Base-by-base conservation (phyloP, 169 alveolate species). In the Plasmodium gallinaceum region DNA sequence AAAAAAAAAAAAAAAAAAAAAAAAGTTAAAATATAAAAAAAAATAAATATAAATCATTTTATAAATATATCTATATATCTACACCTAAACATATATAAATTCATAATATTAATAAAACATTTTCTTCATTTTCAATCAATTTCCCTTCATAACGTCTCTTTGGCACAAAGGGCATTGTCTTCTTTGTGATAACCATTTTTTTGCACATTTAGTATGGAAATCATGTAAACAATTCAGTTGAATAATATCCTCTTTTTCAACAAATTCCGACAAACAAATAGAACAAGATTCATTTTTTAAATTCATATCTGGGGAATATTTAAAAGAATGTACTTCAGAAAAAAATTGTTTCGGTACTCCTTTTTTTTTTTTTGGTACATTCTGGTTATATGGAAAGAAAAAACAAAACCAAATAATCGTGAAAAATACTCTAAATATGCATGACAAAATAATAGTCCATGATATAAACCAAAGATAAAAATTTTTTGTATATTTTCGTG, bases 131-230 rank as follows among this genome's bases (percentile, higher is more conserved):
- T 52, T 52, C 20, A 12, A n/a, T 57, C 46, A 80, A 12, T 66
- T 32, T 7, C 12, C 37, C 39, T 80, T 80, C 90, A 80, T 80
- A 52, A 80, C 90, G 24, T 80, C 90, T 65, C 90, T 80, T 80
- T 80, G 90, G 74, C 96, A 94, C 32, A 92, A 73, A 24, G 96
- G 96, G 52, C 96, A 94, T 7, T 64, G 68, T 46, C 83, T 83
- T 74, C 95, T 94, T 42, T 88, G 71, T 32, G 83, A 65, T 22
- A 94, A 72, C 96, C 96, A 94, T 62, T 72, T 83, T 68, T 94
- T 94, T 3, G 94, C 93, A 54, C 96, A 94, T 54, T 52, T 86
- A 12, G 64, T 91, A 60, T 94, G 96, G 60, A 80, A 94, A 18
- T 94, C 92, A 88, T 94, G 96, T 72, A 57, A 51, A 37, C 96